Evolutionary conservation across 345 rosid genomes (phyloP).

Genomic region (Eucalyptus cloeziana): DNA sequence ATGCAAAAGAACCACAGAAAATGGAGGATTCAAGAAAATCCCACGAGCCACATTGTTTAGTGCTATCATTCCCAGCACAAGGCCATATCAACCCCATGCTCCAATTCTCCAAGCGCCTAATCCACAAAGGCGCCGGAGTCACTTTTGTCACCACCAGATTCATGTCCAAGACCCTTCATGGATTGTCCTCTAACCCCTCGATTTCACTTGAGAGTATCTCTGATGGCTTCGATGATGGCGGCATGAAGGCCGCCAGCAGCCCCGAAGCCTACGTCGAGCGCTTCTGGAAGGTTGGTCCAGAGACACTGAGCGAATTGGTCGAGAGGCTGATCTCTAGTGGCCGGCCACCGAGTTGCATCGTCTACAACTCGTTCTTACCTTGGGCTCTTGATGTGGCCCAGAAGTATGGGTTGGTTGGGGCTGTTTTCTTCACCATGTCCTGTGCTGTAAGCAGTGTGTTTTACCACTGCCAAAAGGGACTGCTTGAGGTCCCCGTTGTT

Average conservation of each 20-base stretch:
- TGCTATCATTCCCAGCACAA: neutral
- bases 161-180: neutral
- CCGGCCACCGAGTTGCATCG: neutral
- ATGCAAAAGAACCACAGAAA: neutral
- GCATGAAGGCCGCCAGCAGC: neutral
- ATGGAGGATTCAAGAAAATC: neutral
- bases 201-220: neutral
- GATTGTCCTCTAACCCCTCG: neutral
- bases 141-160: neutral
- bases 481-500: neutral
- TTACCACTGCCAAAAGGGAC: neutral
- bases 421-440: neutral
- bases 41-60: neutral
- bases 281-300: neutral
- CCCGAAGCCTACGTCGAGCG: neutral
- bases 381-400: neutral
- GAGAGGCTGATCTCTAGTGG: neutral
- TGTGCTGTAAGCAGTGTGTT: neutral
- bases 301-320: neutral
- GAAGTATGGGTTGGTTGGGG: neutral
- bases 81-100: neutral
- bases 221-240: neutral
- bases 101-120: neutral
- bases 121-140: neutral
- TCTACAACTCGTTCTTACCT: neutral